Evolutionary conservation across 2,329 filamentous ascomycete species (phyloP).

Genomic region (Ceratocystis cubensis): DNA sequence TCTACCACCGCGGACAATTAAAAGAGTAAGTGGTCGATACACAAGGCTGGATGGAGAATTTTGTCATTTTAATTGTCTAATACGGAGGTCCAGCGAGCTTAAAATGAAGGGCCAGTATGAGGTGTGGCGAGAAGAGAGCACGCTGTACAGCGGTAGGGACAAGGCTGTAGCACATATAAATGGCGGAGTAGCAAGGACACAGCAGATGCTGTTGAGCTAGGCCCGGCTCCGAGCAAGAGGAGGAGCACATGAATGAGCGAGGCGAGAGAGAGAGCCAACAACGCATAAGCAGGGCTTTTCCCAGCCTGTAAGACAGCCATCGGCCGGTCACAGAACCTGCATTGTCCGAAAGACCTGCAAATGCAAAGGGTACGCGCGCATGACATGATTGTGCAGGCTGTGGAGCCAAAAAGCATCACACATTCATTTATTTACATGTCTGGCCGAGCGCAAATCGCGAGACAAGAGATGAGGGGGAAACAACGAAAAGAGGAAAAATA

Average conservation of each 20-base stretch:
- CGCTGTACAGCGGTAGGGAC: no score
- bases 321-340: not conserved
- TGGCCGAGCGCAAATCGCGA: not conserved
- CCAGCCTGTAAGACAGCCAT: not conserved
- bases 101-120: no score
- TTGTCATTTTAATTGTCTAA: no score
- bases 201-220: not conserved
- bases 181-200: not conserved
- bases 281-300: not conserved
- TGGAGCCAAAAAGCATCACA: not conserved
- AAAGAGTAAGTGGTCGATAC: no score
- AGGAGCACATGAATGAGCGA: not conserved
- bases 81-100: no score
- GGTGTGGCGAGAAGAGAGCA: no score
- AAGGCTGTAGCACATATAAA: not conserved
- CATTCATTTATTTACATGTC: not conserved
- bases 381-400: slow-evolving; percentile 4
- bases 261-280: not conserved
- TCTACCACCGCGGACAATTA: no score
- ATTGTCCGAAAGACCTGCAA: not conserved
- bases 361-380: not conserved
- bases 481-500: not conserved
- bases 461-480: not conserved
- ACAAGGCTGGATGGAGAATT: no score
- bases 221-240: not conserved